Percentiles rank a stretch among this genome's conserved stretches.
Conservation (phyloP, 495 filamentous ascomycete genomes). For the Penicillium lagena region DNA sequence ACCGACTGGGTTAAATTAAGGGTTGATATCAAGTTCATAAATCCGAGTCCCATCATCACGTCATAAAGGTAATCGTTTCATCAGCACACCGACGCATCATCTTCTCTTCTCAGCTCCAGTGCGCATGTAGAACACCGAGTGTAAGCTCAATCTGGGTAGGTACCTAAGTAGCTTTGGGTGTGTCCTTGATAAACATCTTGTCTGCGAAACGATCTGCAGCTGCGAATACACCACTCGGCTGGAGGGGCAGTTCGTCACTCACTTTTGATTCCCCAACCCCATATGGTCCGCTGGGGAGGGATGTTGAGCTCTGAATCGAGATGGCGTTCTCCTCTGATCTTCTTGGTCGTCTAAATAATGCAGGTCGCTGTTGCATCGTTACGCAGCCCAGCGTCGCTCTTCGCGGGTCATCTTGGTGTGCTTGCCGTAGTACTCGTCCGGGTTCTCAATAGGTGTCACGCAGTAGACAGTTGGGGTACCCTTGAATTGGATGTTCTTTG, state of each 20-base stretch:
- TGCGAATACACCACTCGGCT: too few species aligned
- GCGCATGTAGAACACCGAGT: too few species aligned
- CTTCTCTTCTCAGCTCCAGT: constrained; percentile 1
- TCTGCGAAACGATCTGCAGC: too few species aligned
- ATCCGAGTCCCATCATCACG: constrained; percentile 24
- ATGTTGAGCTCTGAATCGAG: too few species aligned
- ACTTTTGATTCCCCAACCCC: too few species aligned
- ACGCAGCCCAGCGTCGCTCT: constrained; percentile 38
- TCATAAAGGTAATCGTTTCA: constrained; percentile 29
- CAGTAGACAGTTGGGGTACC: constrained; percentile 43
- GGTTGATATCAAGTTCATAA: constrained; percentile 12
- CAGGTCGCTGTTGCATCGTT: too few species aligned
- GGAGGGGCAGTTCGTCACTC: too few species aligned
- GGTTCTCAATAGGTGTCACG: constrained; percentile 46
- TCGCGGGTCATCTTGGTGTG: constrained; percentile 45
- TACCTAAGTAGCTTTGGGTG: too few species aligned
- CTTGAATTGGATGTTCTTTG: constrained; percentile 43
- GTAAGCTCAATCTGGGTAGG: too few species aligned
- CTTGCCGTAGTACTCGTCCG: constrained; percentile 47
- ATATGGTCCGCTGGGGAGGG: too few species aligned
- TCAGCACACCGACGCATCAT: constrained; percentile 15
- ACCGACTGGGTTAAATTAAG: constrained; percentile 15
- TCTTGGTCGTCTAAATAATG: neutral
- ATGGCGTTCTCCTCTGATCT: too few species aligned
- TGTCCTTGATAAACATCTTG: too few species aligned